phyloP scores from a whole-genome alignment of 345 rosid genomes.

The Garcia nutans region DNA sequence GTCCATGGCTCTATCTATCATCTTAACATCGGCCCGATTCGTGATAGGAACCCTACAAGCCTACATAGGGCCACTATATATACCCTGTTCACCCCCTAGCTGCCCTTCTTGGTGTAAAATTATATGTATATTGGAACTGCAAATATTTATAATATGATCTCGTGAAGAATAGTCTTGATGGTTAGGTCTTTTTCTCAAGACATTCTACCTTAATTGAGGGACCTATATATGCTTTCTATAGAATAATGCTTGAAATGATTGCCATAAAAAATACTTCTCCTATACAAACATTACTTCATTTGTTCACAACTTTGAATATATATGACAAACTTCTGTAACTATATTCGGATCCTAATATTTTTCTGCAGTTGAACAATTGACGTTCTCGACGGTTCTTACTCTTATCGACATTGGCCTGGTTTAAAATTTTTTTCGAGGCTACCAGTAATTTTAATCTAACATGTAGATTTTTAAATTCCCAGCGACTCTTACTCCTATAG shows the following conservation, averaged over 20 bases:
- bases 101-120: too few species aligned
- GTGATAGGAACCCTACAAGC: conserved; percentile 32
- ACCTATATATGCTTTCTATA: neutral
- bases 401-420: too few species aligned
- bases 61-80: conserved; percentile 24
- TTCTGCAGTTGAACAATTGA: too few species aligned
- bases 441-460: too few species aligned
- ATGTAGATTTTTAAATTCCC: too few species aligned
- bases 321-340: too few species aligned
- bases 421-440: too few species aligned
- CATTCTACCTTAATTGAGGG: neutral
- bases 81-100: neutral
- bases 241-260: conserved; percentile 9
- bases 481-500: too few species aligned
- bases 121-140: neutral
- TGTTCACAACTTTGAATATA: neutral
- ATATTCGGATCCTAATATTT: too few species aligned
- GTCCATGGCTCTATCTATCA: conserved; percentile 34
- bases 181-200: neutral
- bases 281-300: neutral
- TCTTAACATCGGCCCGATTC: conserved; percentile 18
- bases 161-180: neutral
- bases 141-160: neutral
- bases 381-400: too few species aligned
- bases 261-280: neutral